Evolutionary conservation across 164 flowering plant species (phyloP).

Genomic region (Euptelea pleiosperma): DNA sequence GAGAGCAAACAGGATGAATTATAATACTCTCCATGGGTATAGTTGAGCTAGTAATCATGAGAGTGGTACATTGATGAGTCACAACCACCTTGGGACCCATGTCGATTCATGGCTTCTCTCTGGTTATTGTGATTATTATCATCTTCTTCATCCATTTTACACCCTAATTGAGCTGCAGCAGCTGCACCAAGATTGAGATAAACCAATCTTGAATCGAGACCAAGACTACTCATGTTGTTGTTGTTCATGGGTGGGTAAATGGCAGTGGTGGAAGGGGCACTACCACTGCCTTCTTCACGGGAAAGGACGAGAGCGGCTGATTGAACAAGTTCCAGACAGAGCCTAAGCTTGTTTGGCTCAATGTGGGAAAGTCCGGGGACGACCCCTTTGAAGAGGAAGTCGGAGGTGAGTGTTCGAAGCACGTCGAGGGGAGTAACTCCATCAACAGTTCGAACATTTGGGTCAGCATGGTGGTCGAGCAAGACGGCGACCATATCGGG

Average conservation of each 20-base stretch:
- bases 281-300: conserved; percentile 57
- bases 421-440: conserved; percentile 89
- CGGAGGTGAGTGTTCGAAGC: conserved; percentile 86
- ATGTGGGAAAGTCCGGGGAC: conserved; percentile 85
- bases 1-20: neutral
- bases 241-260: conserved; percentile 45
- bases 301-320: conserved; percentile 92
- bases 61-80: conserved; percentile 54
- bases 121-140: too few species aligned
- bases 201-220: conserved; percentile 77
- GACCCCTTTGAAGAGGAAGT: conserved; percentile 97
- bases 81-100: conserved; percentile 34
- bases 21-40: conserved; percentile 2
- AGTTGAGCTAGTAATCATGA: conserved; percentile 42
- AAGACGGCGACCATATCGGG: conserved; percentile 99
- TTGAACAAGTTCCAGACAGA: conserved; percentile 92
- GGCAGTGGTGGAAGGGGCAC: conserved; percentile 22
- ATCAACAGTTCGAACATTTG: conserved; percentile 72
- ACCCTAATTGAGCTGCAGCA: conserved; percentile 41
- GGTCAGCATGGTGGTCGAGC: conserved; percentile 96
- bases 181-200: conserved; percentile 73
- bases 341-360: conserved; percentile 92
- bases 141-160: conserved; percentile 47
- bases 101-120: conserved; percentile 39
- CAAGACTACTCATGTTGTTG: conserved; percentile 31